Evolutionary conservation across 371 early-diverging fungal genomes (phyloP).

Genomic region (Catenaria anguillulae): DNA sequence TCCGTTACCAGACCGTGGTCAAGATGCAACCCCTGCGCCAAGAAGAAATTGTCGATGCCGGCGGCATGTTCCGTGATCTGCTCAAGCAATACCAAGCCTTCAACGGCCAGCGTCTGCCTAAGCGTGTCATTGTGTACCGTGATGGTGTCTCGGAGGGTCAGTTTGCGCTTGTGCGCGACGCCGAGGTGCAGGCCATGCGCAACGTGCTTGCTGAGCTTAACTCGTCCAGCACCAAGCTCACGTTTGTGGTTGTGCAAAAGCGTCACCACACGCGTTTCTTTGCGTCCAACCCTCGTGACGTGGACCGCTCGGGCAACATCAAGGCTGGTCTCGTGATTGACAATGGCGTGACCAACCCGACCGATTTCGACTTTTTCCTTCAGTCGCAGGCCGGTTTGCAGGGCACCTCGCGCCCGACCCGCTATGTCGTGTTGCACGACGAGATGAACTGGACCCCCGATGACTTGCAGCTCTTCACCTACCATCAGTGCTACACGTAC

Average conservation of each 20-base stretch:
- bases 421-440: conserved; percentile 68
- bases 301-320: conserved; percentile 50
- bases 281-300: conserved; percentile 48
- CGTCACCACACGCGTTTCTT: conserved; percentile 92
- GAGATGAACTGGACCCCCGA: conserved; percentile 68
- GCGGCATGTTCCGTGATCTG: conserved; percentile 63
- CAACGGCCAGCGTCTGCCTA: conserved; percentile 50
- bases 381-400: conserved; percentile 86
- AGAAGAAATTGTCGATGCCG: conserved; percentile 72
- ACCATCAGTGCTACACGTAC: conserved; percentile 75
- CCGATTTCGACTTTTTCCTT: conserved; percentile 80
- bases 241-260: conserved; percentile 88
- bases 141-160: conserved; percentile 85
- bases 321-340: conserved; percentile 95
- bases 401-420: conserved; percentile 82
- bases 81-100: conserved; percentile 59
- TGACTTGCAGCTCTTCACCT: conserved; percentile 66
- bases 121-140: conserved; percentile 82
- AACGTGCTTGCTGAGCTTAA: conserved; percentile 37
- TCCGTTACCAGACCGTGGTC: conserved; percentile 64
- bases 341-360: conserved; percentile 62
- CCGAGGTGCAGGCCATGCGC: conserved; percentile 63
- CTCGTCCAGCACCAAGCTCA: conserved; percentile 26
- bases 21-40: conserved; percentile 59
- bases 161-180: conserved; percentile 55